A percentile compares a stretch with the other conserved stretches of the same genome.
Conservation (phyloP, 2,329 filamentous ascomycete genomes). For the Venturia aucupariae region DNA sequence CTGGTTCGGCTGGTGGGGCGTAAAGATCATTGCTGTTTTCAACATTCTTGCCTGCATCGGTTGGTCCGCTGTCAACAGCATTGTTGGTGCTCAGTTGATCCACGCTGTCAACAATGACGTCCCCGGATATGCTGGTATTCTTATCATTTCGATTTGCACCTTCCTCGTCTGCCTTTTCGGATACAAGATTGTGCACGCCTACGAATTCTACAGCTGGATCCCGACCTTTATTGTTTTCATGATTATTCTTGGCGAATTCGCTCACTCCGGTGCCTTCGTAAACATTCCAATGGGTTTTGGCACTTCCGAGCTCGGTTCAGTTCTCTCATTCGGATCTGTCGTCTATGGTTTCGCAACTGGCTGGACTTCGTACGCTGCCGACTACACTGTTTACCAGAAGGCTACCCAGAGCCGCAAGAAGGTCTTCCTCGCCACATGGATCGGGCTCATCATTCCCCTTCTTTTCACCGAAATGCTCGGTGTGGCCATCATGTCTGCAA, state of each 20-base stretch:
- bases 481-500: constrained; percentile 59
- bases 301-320: constrained; percentile 47
- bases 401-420: constrained; percentile 47
- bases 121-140: constrained; percentile 63
- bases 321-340: constrained; percentile 58
- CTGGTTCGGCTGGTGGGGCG: constrained; percentile 59
- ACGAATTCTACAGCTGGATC: constrained; percentile 68
- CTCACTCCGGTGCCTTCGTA: constrained; percentile 55
- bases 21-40: constrained; percentile 48
- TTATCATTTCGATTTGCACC: constrained; percentile 62
- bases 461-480: constrained; percentile 67
- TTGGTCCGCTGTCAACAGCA: constrained; percentile 69
- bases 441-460: constrained; percentile 60
- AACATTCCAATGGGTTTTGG: constrained; percentile 53
- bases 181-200: constrained; percentile 66
- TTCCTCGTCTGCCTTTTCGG: constrained; percentile 64
- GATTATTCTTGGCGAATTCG: constrained; percentile 59
- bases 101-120: constrained; percentile 61
- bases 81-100: constrained; percentile 70
- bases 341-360: constrained; percentile 62
- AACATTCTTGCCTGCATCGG: constrained; percentile 63
- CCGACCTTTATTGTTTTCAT: constrained; percentile 65
- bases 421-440: constrained; percentile 61
- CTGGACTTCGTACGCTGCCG: constrained; percentile 66
- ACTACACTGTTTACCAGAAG: constrained; percentile 75